These are phyloP conservation scores for Acacia crassicarpa DNA, from an alignment of 306 rosid genomes.

Conservation along the genomic window DNA sequence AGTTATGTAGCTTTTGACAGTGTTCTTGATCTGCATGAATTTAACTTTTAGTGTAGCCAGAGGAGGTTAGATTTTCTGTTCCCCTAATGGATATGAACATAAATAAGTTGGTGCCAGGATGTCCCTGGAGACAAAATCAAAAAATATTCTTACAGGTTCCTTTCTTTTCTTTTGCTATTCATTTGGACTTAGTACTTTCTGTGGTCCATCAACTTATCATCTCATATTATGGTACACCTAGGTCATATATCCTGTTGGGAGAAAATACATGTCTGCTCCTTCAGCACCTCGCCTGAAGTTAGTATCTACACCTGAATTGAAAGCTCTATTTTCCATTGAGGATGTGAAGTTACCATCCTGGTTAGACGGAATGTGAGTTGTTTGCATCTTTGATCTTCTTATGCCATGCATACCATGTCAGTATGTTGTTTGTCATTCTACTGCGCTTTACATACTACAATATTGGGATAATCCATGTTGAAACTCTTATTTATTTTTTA, in stretches of 20 bases:
- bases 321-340: constrained; percentile 69
- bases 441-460: background rate
- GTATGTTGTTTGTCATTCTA: background rate
- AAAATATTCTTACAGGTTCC: constrained; percentile 88
- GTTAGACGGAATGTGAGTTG: constrained; percentile 86
- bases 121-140: constrained; percentile 82
- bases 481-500: constrained; percentile 25
- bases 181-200: constrained; percentile 15
- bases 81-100: constrained; percentile 84
- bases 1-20: constrained; percentile 45
- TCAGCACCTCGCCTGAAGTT: constrained; percentile 82
- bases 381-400: constrained; percentile 21
- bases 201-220: constrained; percentile 15
- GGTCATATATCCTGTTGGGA: constrained; percentile 90
- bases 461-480: constrained; percentile 11
- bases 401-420: background rate
- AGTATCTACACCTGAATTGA: constrained; percentile 58
- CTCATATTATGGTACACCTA: constrained; percentile 35
- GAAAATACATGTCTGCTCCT: constrained; percentile 61
- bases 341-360: constrained; percentile 90
- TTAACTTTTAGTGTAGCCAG: constrained; percentile 83
- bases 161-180: constrained; percentile 21
- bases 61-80: constrained; percentile 92
- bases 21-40: constrained; percentile 55
- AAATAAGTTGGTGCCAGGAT: constrained; percentile 81